Base-by-base conservation (phyloP, 148 eudicot genomes). In the Nepenthes mirabilis region DNA sequence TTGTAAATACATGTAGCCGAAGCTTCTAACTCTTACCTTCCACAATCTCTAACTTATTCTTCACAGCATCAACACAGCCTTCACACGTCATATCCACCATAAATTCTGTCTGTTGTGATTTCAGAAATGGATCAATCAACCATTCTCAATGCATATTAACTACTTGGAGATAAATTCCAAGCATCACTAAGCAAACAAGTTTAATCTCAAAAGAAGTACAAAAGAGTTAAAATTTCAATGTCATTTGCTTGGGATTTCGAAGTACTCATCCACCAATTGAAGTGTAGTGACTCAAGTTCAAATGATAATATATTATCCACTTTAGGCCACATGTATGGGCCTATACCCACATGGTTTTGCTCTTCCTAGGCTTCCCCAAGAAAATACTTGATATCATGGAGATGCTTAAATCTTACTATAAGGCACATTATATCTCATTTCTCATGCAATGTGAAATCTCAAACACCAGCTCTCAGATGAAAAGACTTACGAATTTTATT, bases 11-110 rank as follows among this genome's bases (percentile, higher is more conserved):
- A 23, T 23, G 23, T 23, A 23, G 23, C 23, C 23, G 23, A 23
- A 23, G 23, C 23, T 23, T 23, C 23, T 23, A 23, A 23, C 23
- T 23, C 52, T 47, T 64, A 88, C 99, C 99, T 57, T 82, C 76
- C 64, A 93, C 67, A 33, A 85, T 84, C 69, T 79, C 75, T 65
- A 93, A 57, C 64, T 89, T 93, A 65, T 59, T 79, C 75, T 75
- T 84, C 50, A 93, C 96, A 23, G 96, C 75, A 34, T 63, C 79
- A 34, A 89, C 96, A 77, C 99, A 88, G 33, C 91, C 91, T 60
- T 93, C 95, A 65, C 99, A 84, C 64, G 72, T 76, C 96, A 91
- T 91, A 69, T 91, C 95, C 75, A 91, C 98, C 98, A 91, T 83
- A 59, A 82, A 91, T 69, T 91, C 98, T 13, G 96, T 91, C 98